Conservation (phyloP, 2,329 filamentous ascomycete genomes). For the Arthrobotrys sphaeroides region DNA sequence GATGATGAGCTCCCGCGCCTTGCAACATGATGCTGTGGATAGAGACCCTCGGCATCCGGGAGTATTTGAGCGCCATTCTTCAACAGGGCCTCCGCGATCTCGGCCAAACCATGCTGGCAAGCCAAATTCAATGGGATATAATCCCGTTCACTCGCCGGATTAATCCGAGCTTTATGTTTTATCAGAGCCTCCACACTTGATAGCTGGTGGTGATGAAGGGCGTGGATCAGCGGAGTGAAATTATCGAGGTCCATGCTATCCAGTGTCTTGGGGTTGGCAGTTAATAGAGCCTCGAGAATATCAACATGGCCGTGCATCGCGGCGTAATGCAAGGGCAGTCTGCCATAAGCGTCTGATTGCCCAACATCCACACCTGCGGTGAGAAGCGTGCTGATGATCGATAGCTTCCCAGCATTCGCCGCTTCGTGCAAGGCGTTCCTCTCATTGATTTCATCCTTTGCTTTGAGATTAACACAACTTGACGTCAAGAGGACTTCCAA, state of each 20-base stretch:
- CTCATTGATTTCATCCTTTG: conserved; percentile 97
- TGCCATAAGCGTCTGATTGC: conserved; percentile 89
- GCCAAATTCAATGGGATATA: conserved; percentile 94
- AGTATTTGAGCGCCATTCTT: conserved; percentile 81
- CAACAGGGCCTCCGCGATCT: conserved; percentile 84
- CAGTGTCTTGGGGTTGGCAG: conserved; percentile 76
- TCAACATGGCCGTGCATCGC: conserved; percentile 91
- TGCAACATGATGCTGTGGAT: conserved; percentile 95
- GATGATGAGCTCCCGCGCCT: conserved; percentile 83
- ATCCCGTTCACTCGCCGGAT: conserved; percentile 84
- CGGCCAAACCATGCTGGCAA: conserved; percentile 88
- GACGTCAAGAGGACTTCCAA: conserved; percentile 81
- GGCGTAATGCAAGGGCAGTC: conserved; percentile 92
- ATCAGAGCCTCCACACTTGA: conserved; percentile 83
- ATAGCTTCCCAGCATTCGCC: conserved; percentile 87
- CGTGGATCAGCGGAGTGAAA: conserved; percentile 93
- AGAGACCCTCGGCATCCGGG: conserved; percentile 95
- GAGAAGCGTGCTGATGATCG: conserved; percentile 81
- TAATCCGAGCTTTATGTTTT: conserved; percentile 79
- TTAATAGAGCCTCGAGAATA: conserved; percentile 79
- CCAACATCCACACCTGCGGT: conserved; percentile 77
- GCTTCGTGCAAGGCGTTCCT: conserved; percentile 95
- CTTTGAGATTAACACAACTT: conserved; percentile 84
- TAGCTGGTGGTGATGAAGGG: conserved; percentile 86
- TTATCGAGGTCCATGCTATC: conserved; percentile 94